These are phyloP conservation scores for Elongisporangium undulatum DNA, from an alignment of 352 stramenopile genomes.

Conservation along the genomic window DNA sequence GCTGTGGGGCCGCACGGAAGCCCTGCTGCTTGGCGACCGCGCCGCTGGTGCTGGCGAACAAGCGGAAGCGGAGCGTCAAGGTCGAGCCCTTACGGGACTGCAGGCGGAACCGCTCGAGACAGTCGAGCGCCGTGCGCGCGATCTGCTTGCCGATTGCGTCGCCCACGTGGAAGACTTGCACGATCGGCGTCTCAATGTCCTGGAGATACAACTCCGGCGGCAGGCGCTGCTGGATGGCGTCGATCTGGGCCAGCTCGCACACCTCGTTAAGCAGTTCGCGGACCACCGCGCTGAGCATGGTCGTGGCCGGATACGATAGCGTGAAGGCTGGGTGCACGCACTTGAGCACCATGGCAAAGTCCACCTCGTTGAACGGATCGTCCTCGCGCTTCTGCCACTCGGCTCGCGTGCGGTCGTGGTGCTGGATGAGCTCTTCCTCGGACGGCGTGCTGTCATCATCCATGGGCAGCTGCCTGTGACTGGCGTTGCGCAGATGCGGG, in stretches of 20 bases:
- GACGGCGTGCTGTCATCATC: constrained; percentile 4
- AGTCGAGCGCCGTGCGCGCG: constrained; percentile 9
- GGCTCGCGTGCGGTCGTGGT: constrained; percentile 37
- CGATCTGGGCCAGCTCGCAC: constrained; percentile 36
- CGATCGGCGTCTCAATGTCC: constrained; percentile 10
- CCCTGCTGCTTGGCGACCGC: constrained; percentile 8
- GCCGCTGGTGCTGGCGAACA: constrained; percentile 21
- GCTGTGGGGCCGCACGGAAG: constrained; percentile 9
- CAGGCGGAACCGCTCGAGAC: constrained; percentile 22
- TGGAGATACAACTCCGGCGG: constrained; percentile 30
- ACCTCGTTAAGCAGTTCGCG: constrained; percentile 50
- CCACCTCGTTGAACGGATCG: constrained; percentile 52
- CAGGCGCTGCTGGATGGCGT: constrained; percentile 19
- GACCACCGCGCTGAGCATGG: constrained; percentile 41
- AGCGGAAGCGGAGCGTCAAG: constrained; percentile 35
- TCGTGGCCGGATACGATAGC: constrained; percentile 45
- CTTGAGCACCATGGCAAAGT: constrained; percentile 58
- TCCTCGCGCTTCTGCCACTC: constrained; percentile 59
- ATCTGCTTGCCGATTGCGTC: constrained; percentile 10
- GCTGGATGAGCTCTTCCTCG: constrained; percentile 34
- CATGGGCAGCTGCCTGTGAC: not conserved
- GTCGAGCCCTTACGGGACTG: constrained; percentile 32
- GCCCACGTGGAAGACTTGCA: constrained; percentile 8
- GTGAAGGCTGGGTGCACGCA: constrained; percentile 58
- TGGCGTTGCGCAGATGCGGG: constrained; percentile 22